Evolutionary conservation across 2,329 filamentous ascomycete species (phyloP).

Genomic region (Verticillium alfalfae): DNA sequence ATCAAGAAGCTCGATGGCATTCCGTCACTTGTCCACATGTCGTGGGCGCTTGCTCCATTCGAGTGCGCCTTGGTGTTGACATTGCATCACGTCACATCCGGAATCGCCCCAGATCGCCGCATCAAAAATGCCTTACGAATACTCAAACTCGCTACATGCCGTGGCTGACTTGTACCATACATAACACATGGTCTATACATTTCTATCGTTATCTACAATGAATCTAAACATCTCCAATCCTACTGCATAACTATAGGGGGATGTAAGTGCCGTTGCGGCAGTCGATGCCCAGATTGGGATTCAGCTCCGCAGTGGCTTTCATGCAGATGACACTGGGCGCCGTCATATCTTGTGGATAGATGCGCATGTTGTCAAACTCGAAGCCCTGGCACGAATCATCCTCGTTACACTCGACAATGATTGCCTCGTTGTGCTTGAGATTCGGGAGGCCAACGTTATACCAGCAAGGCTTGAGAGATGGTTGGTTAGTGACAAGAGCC

Average conservation of each 20-base stretch:
- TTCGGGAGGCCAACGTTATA: constrained; percentile 30
- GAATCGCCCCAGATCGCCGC: too few species aligned
- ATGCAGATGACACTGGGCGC: constrained; percentile 25
- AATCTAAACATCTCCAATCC: background rate
- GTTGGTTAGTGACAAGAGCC: background rate
- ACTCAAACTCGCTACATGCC: too few species aligned
- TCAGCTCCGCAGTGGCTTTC: constrained; percentile 23
- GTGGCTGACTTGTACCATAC: too few species aligned
- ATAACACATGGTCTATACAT: too few species aligned
- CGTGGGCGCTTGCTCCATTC: too few species aligned
- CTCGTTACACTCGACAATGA: constrained; percentile 35
- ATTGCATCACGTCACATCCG: too few species aligned
- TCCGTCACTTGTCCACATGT: too few species aligned
- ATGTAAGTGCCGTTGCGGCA: constrained; percentile 24
- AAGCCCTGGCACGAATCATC: constrained; percentile 29
- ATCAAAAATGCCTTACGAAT: too few species aligned
- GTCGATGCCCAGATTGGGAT: constrained; percentile 25
- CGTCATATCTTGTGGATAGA: constrained; percentile 21
- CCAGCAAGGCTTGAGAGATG: constrained; percentile 28
- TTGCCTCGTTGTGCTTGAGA: constrained; percentile 30
- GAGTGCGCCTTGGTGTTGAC: too few species aligned
- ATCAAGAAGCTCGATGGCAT: too few species aligned
- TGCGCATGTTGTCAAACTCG: constrained; percentile 20
- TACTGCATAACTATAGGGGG: background rate
- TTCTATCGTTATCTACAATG: background rate